Evolutionary conservation across 2,329 filamentous ascomycete species (phyloP), one percentile per base, ranked within the genome.

Genomic region (Aspergillus ibericus): DNA sequence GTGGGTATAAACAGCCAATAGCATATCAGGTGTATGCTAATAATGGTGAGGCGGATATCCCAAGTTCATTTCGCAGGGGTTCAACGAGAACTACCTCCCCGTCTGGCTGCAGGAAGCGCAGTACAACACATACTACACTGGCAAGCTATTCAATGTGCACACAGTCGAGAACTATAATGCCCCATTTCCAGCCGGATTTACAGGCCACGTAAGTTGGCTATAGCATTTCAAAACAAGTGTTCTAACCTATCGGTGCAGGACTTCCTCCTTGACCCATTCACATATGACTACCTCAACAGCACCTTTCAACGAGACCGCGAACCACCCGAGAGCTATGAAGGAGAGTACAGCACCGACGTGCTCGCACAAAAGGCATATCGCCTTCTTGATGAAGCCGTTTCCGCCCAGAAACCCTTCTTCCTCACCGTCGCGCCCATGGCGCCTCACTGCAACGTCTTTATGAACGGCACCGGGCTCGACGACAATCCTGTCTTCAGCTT

Each of bases 271-370:
- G 70, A 74, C 50, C 72, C 72, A 2, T 68, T 62, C 63, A 90
- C 87, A 0, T 90, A 90, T 66, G 75, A 82, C 48, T 91, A 90
- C 67, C 78, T 85, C 20, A 88, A 90, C 66, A 78, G 83, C 1
- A 85, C 81, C 7, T 87, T 85, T 68, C 82, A 86, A 57, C 78
- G 82, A 5, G 86, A 90, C 63, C 71, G 78, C 1, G 80, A 84
- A 1, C 67, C 77, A 0, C 85, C 84, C 2, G 74, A 81, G 5
- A 82, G 78, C 59, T 81, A 83, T 58, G 75, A 82, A 35, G 82
- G 82, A 0, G 70, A 80, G 36, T 82, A 87, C 66, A 79, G 76
- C 0, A 81, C 81, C 0, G 87, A 90, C 63, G 72, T 90, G 6
- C 75, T 88, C 10, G 78, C 82, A 0, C 67, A 81, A 2, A 83